Base-by-base conservation (phyloP, 768 basidiomycete genomes). In the Rhizopogon sp. region DNA sequence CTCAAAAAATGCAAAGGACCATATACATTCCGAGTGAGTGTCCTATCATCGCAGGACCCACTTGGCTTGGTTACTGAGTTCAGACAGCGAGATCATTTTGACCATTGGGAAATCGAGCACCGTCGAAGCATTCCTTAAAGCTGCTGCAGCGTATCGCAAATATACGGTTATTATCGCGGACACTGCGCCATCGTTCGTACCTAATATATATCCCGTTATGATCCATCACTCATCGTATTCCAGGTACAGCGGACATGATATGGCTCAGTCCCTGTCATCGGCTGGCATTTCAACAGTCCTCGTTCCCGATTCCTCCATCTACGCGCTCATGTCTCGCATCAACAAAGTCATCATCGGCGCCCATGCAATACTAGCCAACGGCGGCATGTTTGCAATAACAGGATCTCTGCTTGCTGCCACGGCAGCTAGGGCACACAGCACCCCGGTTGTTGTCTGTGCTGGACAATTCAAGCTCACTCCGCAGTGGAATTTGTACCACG, bases 391-490 rank as follows among this genome's bases (percentile, higher is more conserved):
- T 69, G 89, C 91, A 14, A 81, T 90, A 43, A 81, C 89, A 0
- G 95, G 95, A 17, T 88, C 92, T 1, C 79, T 93, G 16, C 76
- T 94, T 42, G 90, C 87, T 1, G 92, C 90, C 3, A 83, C 88
- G 22, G 93, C 94, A 46, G 95, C 95, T 37, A 84, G 84, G 54
- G 88, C 86, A 29, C 93, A 97, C 72, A 84, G 88, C 63, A 94
- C 92, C 17, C 93, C 93, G 0, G 89, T 98, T 43, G 90, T 96
- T 39, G 90, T 97, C 11, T 93, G 91, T 64, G 88, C 92, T 2
- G 97, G 96, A 2, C 94, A 97, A 71, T 99, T 94, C 75, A 99
- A 99, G 68, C 76, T 98, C 60, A 95, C 93, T 6, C 95, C 94
- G 8, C 71, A 87, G 28, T 94, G 92, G 88, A 90, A 92, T 69